These are phyloP conservation scores for Boletus rex-veris DNA, from an alignment of 768 basidiomycete species.

Conservation along the genomic window DNA sequence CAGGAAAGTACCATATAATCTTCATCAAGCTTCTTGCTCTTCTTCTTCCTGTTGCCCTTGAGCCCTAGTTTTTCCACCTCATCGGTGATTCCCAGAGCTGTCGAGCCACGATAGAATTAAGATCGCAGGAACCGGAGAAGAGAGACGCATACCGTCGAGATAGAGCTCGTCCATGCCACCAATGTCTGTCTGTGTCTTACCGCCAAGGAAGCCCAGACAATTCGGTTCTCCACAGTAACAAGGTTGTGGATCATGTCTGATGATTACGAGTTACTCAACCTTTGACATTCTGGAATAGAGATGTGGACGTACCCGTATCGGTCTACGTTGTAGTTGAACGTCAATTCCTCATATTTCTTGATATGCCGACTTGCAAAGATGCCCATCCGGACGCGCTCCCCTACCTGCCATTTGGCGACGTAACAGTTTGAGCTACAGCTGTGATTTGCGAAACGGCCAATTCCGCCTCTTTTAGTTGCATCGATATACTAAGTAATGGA, in stretches of 20 bases:
- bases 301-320: slow-evolving; percentile 80
- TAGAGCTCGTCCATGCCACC: slow-evolving; percentile 93
- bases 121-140: not conserved
- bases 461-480: slow-evolving; percentile 94
- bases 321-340: slow-evolving; percentile 99
- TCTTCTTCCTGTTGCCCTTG: slow-evolving; percentile 88
- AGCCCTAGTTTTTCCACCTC: slow-evolving; percentile 80
- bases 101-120: not conserved
- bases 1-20: slow-evolving; percentile 70
- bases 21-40: slow-evolving; percentile 89
- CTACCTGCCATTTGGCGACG: slow-evolving; percentile 97
- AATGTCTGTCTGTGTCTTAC: slow-evolving; percentile 97
- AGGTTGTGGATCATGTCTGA: slow-evolving; percentile 86
- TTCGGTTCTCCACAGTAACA: slow-evolving; percentile 96
- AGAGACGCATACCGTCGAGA: slow-evolving; percentile 64
- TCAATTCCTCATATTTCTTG: slow-evolving; percentile 80
- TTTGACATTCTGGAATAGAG: not conserved
- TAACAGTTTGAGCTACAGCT: slow-evolving; percentile 97
- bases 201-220: slow-evolving; percentile 94
- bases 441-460: slow-evolving; percentile 97
- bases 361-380: slow-evolving; percentile 90
- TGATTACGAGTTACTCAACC: not conserved
- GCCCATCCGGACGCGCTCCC: slow-evolving; percentile 88
- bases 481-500: slow-evolving; percentile 75
- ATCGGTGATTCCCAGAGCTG: slow-evolving; percentile 91